Percentiles rank a stretch among this genome's conserved stretches.
Evolutionary conservation across 1,284 basidiomycete genomes (phyloP).

Genomic region (Malassezia vespertilionis): DNA sequence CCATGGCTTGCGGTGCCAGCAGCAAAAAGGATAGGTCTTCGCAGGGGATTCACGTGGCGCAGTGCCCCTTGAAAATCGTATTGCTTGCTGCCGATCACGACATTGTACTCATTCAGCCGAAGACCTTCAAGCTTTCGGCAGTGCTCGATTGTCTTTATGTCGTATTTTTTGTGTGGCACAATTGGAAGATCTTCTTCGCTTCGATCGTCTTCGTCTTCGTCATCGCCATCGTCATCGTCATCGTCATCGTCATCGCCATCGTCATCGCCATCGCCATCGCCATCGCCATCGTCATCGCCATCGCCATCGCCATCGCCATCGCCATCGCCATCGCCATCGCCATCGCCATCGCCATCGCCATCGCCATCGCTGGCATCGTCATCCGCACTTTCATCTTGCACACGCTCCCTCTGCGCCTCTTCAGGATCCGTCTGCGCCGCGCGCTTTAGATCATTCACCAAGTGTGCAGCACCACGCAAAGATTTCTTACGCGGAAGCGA

Average conservation of each 20-base stretch:
- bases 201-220: slow-evolving; percentile 12
- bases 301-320: neutral
- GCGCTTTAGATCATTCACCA: too few species aligned
- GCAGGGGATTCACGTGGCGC: slow-evolving; percentile 11
- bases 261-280: neutral
- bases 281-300: neutral
- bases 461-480: too few species aligned
- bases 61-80: slow-evolving; percentile 7
- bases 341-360: too few species aligned
- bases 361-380: neutral
- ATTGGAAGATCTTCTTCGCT: slow-evolving; percentile 12
- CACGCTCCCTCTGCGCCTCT: neutral
- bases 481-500: too few species aligned
- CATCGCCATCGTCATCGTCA: slow-evolving; percentile 13
- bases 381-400: neutral
- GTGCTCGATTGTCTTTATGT: slow-evolving; percentile 14
- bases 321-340: too few species aligned
- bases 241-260: slow-evolving; percentile 23
- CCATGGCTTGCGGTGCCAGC: too few species aligned
- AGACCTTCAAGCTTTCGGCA: slow-evolving; percentile 10
- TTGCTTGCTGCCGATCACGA: neutral
- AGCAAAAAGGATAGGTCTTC: slow-evolving; percentile 10
- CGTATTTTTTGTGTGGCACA: slow-evolving; percentile 15
- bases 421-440: too few species aligned
- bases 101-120: slow-evolving; percentile 3